Base-by-base conservation (phyloP, 257 asterid genomes). In the Capsicum chinense region DNA sequence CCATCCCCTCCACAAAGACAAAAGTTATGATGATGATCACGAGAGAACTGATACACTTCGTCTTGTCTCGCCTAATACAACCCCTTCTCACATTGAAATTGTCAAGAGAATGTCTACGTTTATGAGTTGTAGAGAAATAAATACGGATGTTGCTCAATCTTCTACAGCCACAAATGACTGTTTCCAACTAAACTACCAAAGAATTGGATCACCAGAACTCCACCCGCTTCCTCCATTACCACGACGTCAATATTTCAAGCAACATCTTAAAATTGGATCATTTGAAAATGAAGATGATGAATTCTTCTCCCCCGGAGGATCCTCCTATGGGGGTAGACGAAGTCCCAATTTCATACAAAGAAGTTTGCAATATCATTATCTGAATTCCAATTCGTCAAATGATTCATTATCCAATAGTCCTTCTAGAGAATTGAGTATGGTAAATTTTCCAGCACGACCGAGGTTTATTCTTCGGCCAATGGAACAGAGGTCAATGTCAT, bases 181-280 rank as follows among this genome's bases (percentile, higher is more conserved):
- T 44, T 44, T 54, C 26, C 54, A 88, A 2, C 15, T 57, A 33
- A 81, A 83, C 85, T 89, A 86, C 80, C 94, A 88, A 11, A 73
- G 89, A 48, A 89, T 91, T 9, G 96, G 93, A 57, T 95, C 99
- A 19, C 99, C 99, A 84, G 99, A 95, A 87, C 98, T 95, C 84
- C 95, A 63, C 48, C 98, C 99, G 1, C 92, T 95, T 33, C 99
- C 99, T 3, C 98, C 99, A 4, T 74, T 94, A 47, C 97, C 99
- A 0, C 97, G 97, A 3, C 44, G 2, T 5, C 94, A 91, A 74
- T 90, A 88, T 37, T 86, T 90, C 84, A 89, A 73, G 66, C 90
- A 81, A 7, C 81, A 16, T 60, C 85, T 10, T 86, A 50, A 73
- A n/a, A 89, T 82, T 52, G 57, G 74, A 58, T 84, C 89, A 4